Base-by-base conservation (phyloP, 139 green algal species). In the Edaphochlamys debaryana region DNA sequence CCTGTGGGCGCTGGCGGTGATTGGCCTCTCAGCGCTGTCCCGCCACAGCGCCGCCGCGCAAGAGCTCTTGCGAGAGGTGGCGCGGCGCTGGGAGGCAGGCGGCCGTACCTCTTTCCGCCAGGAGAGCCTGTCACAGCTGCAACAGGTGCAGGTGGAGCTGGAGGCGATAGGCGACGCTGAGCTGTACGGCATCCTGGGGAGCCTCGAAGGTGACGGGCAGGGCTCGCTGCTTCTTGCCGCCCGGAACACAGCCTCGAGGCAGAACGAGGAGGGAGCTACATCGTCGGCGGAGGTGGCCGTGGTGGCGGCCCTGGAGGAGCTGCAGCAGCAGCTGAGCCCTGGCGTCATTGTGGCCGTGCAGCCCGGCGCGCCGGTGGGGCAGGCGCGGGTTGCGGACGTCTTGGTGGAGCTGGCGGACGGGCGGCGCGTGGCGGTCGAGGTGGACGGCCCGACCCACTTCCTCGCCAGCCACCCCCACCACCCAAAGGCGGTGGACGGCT, bases 1-100 rank as follows among this genome's bases (percentile, higher is more conserved):
- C 36, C 36, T 70, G 34, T 70, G 66, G 66, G 66, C 66, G 22
- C 36, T 70, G 66, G 66, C 36, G 66, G 66, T 70, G 66, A 30
- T 70, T 17, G 56, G 52, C 52, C 15, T 20, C 13, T 15, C 15
- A 15, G 19, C 15, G 9, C 52, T 62, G 15, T 15, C 64, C 9
- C 34, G 64, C 13, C 34, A 45, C 32, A 8, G 34, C 64, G 19
- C 1, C 25, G 17, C 37, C 20, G 66, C 34, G 36, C 20, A 20
- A 17, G 36, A 1, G 36, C 66, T 70, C 1, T 9, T 45, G 4
- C 22, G 36, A 4, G 66, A 70, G 36, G 66, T 25, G 36, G 11
- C 20, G 66, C 66, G 5, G 36, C 34, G 62, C 20, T 68, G 62
- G 62, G n/a, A 68, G n/a, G 62, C 62, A 30, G 36, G 19, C 29